Conservation (phyloP, 768 basidiomycete species). For the Xerocomellus chrysenteron region DNA sequence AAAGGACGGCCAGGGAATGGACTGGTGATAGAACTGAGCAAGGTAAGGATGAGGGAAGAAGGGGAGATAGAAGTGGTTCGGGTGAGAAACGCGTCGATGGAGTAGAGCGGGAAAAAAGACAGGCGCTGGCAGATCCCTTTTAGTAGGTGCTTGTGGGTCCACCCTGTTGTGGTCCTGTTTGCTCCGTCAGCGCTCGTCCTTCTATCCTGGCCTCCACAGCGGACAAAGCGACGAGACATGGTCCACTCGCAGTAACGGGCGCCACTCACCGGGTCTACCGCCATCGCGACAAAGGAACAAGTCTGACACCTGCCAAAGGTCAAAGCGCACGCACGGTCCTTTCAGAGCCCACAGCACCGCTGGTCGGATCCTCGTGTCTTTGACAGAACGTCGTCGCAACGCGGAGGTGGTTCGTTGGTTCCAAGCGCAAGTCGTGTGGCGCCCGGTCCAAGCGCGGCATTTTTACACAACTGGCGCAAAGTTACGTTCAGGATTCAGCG, state of each 20-base stretch:
- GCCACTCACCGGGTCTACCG: constrained; percentile 16
- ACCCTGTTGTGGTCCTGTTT: constrained; percentile 35
- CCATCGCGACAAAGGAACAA: constrained; percentile 13
- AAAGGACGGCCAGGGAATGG: constrained; percentile 6
- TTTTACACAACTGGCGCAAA: background rate
- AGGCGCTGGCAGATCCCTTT: constrained; percentile 24
- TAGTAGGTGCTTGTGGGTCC: constrained; percentile 38
- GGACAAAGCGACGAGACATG: background rate
- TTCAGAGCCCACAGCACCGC: background rate
- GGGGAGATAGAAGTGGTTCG: constrained; percentile 20
- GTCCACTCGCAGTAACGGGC: background rate
- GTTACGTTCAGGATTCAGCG: background rate
- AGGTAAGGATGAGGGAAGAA: constrained; percentile 2
- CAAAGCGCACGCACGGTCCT: constrained; percentile 17
- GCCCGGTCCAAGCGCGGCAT: constrained; percentile 1
- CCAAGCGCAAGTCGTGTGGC: constrained; percentile 2
- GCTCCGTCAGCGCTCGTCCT: constrained; percentile 9
- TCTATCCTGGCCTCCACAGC: constrained; percentile 11
- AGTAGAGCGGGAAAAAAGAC: constrained; percentile 25
- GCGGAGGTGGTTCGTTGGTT: background rate
- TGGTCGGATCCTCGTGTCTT: background rate
- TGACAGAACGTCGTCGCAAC: background rate
- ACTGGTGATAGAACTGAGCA: constrained; percentile 4
- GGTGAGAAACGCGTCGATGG: constrained; percentile 29
- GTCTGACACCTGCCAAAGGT: constrained; percentile 10